phyloP scores from a whole-genome alignment of 1,284 basidiomycete genomes.

The Filobasidium uniguttulatum region DNA sequence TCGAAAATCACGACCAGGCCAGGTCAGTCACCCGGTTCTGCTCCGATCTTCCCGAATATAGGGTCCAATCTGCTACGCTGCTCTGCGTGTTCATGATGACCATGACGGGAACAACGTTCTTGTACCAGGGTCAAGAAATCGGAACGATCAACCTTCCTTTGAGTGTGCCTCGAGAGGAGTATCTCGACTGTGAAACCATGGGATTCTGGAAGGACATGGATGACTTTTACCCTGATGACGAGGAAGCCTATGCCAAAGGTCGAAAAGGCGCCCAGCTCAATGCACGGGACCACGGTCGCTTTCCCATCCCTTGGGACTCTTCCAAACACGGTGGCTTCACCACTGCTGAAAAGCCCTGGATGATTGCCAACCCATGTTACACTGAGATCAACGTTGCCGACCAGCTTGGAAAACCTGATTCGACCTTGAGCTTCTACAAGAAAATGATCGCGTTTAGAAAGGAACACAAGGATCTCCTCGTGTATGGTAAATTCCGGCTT shows the following conservation, averaged over 20 bases:
- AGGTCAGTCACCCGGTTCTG: conserved; percentile 53
- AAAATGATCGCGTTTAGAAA: conserved; percentile 31
- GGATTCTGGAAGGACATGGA: conserved; percentile 47
- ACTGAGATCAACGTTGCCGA: conserved; percentile 28
- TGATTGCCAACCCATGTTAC: conserved; percentile 12
- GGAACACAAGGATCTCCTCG: conserved; percentile 25
- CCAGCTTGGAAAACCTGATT: conserved; percentile 30
- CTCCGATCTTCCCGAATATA: conserved; percentile 46
- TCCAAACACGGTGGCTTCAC: conserved; percentile 10
- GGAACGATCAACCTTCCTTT: conserved; percentile 55
- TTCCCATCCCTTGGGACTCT: conserved; percentile 9
- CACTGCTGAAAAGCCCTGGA: conserved; percentile 9
- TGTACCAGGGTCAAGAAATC: conserved; percentile 63
- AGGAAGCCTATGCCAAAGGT: conserved; percentile 3
- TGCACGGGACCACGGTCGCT: conserved; percentile 12
- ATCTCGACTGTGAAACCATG: conserved; percentile 41
- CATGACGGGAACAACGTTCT: conserved; percentile 52
- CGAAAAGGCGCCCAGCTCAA: conserved; percentile 8
- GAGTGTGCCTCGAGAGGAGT: conserved; percentile 56
- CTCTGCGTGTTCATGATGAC: conserved; percentile 50
- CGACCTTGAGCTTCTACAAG: conserved; percentile 27
- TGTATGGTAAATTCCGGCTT: conserved; percentile 42
- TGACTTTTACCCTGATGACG: conserved; percentile 7
- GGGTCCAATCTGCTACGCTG: conserved; percentile 48
- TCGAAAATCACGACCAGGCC: conserved; percentile 23